Evolutionary conservation across 2,329 filamentous ascomycete genomes (phyloP).

Genomic region (Ilyonectria mors-panacis): DNA sequence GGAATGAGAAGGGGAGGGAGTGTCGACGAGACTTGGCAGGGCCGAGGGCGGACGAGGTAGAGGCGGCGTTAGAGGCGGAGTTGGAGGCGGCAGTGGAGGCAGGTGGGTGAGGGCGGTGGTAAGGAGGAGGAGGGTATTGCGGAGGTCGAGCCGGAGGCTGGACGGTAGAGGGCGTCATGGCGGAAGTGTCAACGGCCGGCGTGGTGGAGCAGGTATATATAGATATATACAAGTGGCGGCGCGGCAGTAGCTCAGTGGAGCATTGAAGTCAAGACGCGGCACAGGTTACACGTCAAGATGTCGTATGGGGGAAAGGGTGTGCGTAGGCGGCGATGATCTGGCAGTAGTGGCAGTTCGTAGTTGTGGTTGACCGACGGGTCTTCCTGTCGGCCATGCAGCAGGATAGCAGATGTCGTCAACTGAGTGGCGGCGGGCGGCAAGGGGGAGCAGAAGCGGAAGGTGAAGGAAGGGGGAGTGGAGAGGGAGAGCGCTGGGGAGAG

Average conservation of each 20-base stretch:
- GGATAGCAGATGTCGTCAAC: conserved; percentile 26
- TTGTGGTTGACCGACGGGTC: conserved; percentile 28
- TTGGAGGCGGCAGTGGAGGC: conserved; percentile 43
- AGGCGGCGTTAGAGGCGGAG: conserved; percentile 41
- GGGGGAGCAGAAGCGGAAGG: conserved; percentile 12
- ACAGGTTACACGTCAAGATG: conserved; percentile 39
- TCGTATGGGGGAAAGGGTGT: conserved; percentile 34
- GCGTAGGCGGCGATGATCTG: conserved; percentile 39
- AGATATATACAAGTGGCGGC: conserved; percentile 35
- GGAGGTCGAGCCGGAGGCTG: conserved; percentile 38
- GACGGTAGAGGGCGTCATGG: conserved; percentile 38
- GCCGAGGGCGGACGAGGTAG: conserved; percentile 42
- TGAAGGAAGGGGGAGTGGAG: conserved; percentile 12
- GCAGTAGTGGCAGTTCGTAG: conserved; percentile 36
- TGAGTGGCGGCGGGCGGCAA: conserved; percentile 24
- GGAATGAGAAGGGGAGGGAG: conserved; percentile 64
- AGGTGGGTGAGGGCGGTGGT: conserved; percentile 44
- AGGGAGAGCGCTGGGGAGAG: conserved; percentile 31
- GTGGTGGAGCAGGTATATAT: conserved; percentile 39
- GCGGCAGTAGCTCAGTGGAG: conserved; percentile 43
- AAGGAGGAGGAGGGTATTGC: conserved; percentile 32
- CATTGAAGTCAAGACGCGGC: conserved; percentile 40
- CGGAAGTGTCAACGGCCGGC: conserved; percentile 24
- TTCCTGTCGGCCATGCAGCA: conserved; percentile 18
- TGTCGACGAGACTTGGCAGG: conserved; percentile 50